Evolutionary conservation across 1,284 basidiomycete genomes (phyloP), one percentile per base, ranked within the genome.

Genomic region (Xanthoconium separans): DNA sequence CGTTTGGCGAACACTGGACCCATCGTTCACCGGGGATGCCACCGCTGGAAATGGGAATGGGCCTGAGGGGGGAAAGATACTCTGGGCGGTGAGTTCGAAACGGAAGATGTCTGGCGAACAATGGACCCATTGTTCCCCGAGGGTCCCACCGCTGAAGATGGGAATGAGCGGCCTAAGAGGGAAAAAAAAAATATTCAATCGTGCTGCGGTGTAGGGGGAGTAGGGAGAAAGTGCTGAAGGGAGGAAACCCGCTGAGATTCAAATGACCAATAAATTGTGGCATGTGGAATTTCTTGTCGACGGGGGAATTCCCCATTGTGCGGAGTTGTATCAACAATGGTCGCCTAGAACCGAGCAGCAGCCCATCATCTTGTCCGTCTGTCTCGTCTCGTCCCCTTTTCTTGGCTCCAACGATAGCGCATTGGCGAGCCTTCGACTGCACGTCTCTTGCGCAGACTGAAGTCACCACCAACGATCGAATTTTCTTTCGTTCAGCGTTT

Each of bases 211-310:
- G 3, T 5, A 27, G 6, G 27, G 27, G 27, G 27, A 27, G 27
- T 1, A 27, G 27, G 27, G 27, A 5, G 27, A 5, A 11, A 5
- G 7, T 10, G n/a, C 15, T 13, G 15, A 24, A 9, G 18, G 15
- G 4, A 13, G 22, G 31, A 55, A n/a, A 2, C 22, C 5, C 51
- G 44, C 56, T 56, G 43, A 18, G 51, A 33, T 58, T 56, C 33
- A 59, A 58, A 57, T 57, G 40, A 39, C 4, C 45, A 18, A 10
- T 34, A 11, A 8, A 33, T 12, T 44, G 61, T 64, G 63, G 55
- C 54, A 59, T 42, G 50, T 45, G 45, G 51, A 52, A 48, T 55
- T 61, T 55, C 53, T 30, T 52, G 58, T 53, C n/a, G 40, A 27
- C 27, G 27, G 27, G 50, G 34, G 49, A 36, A 47, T n/a, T n/a